Conservation (phyloP, 2,329 filamentous ascomycete genomes). For the Fusarium heterosporum region DNA sequence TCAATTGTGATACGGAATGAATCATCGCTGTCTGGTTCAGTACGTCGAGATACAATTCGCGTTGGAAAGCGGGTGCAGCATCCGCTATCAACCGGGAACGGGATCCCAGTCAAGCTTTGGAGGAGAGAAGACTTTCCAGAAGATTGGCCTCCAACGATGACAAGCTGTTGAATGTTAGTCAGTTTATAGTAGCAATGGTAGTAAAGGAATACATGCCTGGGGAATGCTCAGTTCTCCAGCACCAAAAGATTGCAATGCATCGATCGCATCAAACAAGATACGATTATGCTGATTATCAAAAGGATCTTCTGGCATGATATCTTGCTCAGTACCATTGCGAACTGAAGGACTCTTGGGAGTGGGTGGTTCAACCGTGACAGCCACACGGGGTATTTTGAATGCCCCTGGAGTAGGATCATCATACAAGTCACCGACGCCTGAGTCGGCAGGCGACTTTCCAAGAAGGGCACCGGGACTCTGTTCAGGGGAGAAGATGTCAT, state of each 20-base stretch:
- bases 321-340: not conserved
- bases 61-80: conserved; percentile 55
- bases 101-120: conserved; percentile 53
- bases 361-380: not conserved
- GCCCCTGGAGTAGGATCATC: not conserved
- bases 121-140: conserved; percentile 55
- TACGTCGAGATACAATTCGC: conserved; percentile 53
- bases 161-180: conserved; percentile 43
- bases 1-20: conserved; percentile 50
- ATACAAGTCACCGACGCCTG: conserved; percentile 21
- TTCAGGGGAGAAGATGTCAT: not conserved
- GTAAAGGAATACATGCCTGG: conserved; percentile 44
- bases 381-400: not conserved
- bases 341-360: not conserved
- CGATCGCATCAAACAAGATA: conserved; percentile 53
- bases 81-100: conserved; percentile 49
- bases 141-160: conserved; percentile 54
- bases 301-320: conserved; percentile 45
- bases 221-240: conserved; percentile 50
- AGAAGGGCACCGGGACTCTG: not conserved
- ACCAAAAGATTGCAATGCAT: conserved; percentile 51
- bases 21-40: conserved; percentile 45
- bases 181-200: not conserved
- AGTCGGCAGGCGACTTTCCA: conserved; percentile 24
- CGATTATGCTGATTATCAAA: conserved; percentile 53